A percentile compares a stretch with the other conserved stretches of the same genome.
phyloP scores from a whole-genome alignment of 371 early-diverging fungal species.

The Batrachochytrium dendrobatidis region DNA sequence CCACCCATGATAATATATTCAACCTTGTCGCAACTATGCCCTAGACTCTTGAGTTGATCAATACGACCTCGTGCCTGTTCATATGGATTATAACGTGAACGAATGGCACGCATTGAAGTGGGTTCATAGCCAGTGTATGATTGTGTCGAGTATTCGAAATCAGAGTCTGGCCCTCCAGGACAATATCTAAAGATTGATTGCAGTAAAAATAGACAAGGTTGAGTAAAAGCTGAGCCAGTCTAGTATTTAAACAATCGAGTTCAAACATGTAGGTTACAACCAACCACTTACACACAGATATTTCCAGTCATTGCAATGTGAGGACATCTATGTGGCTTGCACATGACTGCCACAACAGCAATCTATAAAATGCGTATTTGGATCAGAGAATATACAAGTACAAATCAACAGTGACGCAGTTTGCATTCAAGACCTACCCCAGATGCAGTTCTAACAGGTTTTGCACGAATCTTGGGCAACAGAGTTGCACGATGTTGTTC shows the following conservation, averaged over 20 bases:
- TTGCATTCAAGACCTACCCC: conserved; percentile 60
- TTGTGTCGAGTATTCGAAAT: conserved; percentile 99
- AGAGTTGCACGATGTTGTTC: conserved; percentile 82
- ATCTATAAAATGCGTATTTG: conserved; percentile 45
- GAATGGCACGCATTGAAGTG: conserved; percentile 99
- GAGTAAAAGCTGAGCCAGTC: background rate
- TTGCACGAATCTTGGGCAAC: conserved; percentile 87
- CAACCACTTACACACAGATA: conserved; percentile 82
- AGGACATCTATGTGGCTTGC: conserved; percentile 99
- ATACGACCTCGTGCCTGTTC: conserved; percentile 96
- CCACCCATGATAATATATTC: conserved; percentile 99
- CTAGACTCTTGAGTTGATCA: conserved; percentile 91
- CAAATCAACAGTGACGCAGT: too few species aligned
- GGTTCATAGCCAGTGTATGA: conserved; percentile 99
- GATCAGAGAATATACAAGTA: background rate
- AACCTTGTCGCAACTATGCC: conserved; percentile 98
- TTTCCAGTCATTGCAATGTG: conserved; percentile 99
- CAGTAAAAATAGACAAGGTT: background rate
- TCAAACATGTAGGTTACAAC: background rate
- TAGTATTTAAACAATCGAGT: background rate
- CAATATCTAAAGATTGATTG: conserved; percentile 65
- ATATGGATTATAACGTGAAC: conserved; percentile 97
- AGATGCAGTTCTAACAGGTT: conserved; percentile 98
- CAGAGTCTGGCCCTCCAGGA: conserved; percentile 99
- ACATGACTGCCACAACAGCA: conserved; percentile 99